Evolutionary conservation across 140 eudicot species (phyloP).

Genomic region (Stevia rebaudiana): DNA sequence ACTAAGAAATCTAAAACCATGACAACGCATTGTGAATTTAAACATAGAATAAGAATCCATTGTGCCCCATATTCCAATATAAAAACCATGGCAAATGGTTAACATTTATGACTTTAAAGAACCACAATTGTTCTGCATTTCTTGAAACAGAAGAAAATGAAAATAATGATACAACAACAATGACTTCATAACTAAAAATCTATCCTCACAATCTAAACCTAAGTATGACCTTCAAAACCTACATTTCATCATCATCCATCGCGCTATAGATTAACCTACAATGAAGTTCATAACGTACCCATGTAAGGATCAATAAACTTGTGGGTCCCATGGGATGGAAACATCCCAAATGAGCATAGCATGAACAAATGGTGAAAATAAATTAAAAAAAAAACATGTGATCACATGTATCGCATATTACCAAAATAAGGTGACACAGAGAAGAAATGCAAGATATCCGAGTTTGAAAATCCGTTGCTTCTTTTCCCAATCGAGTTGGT

Average conservation of each 20-base stretch:
- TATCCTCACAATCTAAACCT: constrained; percentile 35
- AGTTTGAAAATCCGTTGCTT: constrained; percentile 62
- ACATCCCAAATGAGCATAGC: constrained; percentile 4
- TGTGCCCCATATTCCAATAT: neutral
- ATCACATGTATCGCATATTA: constrained; percentile 12
- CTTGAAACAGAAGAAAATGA: constrained; percentile 8
- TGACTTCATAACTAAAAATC: constrained; percentile 5
- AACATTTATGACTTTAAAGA: constrained; percentile 4
- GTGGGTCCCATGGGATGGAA: neutral
- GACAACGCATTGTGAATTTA: too few relatives aligned
- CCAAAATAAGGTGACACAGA: constrained; percentile 58
- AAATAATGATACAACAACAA: constrained; percentile 34
- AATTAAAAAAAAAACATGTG: neutral
- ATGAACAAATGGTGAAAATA: neutral
- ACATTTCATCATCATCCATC: constrained; percentile 37
- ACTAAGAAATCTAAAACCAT: too few relatives aligned
- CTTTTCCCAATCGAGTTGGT: constrained; percentile 64
- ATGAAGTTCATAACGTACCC: neutral
- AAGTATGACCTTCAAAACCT: constrained; percentile 24
- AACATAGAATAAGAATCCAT: neutral
- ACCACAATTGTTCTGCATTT: constrained; percentile 1
- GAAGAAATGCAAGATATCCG: constrained; percentile 44
- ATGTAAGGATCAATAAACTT: neutral
- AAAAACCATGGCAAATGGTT: constrained; percentile 15
- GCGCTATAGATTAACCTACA: constrained; percentile 43